Percentiles rank a stretch among this genome's conserved stretches.
phyloP scores from a whole-genome alignment of 192 early-diverging fungal species.

The Umbelopsis sp. region DNA sequence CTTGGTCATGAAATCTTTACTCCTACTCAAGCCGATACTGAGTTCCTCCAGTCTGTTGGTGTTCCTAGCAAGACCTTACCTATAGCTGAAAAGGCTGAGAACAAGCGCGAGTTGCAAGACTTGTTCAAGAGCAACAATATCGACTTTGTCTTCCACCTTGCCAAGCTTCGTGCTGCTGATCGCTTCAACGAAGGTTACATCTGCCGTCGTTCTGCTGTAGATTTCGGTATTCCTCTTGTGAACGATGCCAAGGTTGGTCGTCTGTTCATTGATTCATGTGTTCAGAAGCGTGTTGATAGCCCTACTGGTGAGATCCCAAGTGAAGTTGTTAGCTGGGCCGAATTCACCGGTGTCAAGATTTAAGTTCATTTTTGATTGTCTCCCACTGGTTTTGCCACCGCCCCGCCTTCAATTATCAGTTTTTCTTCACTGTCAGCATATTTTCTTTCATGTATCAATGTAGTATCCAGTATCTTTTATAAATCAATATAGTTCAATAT shows the following conservation, averaged over 20 bases:
- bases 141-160: constrained; percentile 73
- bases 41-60: constrained; percentile 46
- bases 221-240: constrained; percentile 94
- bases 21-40: constrained; percentile 60
- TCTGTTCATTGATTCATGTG: constrained; percentile 84
- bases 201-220: constrained; percentile 92
- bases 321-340: constrained; percentile 69
- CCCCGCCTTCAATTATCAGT: too few relatives aligned
- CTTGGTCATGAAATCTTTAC: constrained; percentile 74
- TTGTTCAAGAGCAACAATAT: constrained; percentile 61
- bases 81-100: constrained; percentile 47
- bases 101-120: constrained; percentile 61
- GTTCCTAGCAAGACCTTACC: constrained; percentile 45
- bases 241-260: constrained; percentile 94
- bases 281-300: constrained; percentile 20
- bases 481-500: too few relatives aligned
- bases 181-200: constrained; percentile 71
- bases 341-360: constrained; percentile 63
- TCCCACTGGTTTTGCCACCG: too few relatives aligned
- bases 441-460: too few relatives aligned
- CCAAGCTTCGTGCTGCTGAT: constrained; percentile 63
- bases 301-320: constrained; percentile 49
- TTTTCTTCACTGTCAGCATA: too few relatives aligned
- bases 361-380: neutral
- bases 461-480: too few relatives aligned